These are phyloP conservation scores for Mimosa bimucronata DNA, from an alignment of 306 rosid species.

Conservation along the genomic window DNA sequence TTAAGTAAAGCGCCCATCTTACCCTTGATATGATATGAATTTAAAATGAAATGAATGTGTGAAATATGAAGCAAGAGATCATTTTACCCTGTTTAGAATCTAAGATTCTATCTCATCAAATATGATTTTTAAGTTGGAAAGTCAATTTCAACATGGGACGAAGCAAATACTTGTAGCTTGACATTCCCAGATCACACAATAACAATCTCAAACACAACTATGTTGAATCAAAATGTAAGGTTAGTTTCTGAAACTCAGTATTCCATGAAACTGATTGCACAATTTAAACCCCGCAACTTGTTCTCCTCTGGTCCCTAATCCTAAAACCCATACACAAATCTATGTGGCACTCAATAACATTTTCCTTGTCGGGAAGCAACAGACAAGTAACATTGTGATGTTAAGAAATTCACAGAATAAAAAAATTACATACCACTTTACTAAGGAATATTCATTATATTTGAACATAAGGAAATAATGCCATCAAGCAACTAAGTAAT, in stretches of 20 bases:
- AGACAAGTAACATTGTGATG: background rate
- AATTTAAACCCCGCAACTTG: background rate
- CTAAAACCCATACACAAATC: background rate
- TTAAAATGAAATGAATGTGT: background rate
- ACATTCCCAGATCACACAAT: too few relatives aligned
- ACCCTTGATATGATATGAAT: slow-evolving; percentile 49
- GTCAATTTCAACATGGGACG: background rate
- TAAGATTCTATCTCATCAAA: background rate
- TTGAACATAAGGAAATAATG: too few relatives aligned
- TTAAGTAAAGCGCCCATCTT: slow-evolving; percentile 69
- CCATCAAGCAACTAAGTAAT: too few relatives aligned
- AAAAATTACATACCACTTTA: slow-evolving; percentile 52
- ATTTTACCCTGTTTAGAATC: background rate
- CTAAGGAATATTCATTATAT: slow-evolving; percentile 50
- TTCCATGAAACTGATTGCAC: background rate
- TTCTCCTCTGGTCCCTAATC: background rate
- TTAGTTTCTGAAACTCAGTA: background rate
- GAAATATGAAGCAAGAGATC: background rate
- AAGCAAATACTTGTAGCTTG: too few relatives aligned
- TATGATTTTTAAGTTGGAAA: background rate
- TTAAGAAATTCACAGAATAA: slow-evolving; percentile 2
- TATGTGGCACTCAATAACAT: background rate
- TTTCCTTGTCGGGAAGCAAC: background rate
- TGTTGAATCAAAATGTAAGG: background rate
- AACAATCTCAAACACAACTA: background rate